Evolutionary conservation across 805 yeast genomes (phyloP).

Genomic region (Candida rishiriensis): DNA sequence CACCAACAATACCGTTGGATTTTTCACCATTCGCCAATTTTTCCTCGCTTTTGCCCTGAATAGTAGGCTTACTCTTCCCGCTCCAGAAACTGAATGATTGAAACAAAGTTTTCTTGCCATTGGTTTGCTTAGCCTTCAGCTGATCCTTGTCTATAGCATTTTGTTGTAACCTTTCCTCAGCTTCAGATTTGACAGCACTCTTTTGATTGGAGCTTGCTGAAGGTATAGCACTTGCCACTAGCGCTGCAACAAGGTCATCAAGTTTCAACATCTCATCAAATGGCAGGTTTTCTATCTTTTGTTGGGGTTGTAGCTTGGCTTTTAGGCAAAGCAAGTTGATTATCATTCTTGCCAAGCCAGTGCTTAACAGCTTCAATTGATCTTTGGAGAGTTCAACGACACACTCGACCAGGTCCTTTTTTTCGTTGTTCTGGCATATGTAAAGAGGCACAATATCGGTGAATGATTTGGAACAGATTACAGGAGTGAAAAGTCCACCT

Average conservation of each 20-base stretch:
- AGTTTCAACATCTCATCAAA: conserved; percentile 17
- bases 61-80: neutral
- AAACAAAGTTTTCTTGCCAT: neutral
- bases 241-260: conserved; percentile 12
- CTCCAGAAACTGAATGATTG: neutral
- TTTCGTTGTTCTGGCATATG: conserved; percentile 4
- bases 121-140: neutral
- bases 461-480: conserved; percentile 4
- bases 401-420: conserved; percentile 3
- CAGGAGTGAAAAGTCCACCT: conserved; percentile 5
- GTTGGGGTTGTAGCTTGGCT: conserved; percentile 1
- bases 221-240: conserved; percentile 4
- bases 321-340: conserved; percentile 15
- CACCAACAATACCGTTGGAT: neutral
- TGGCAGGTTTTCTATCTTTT: neutral
- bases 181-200: neutral
- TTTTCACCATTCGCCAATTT: neutral
- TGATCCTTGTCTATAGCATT: neutral
- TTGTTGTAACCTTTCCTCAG: neutral
- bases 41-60: neutral
- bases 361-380: conserved; percentile 14
- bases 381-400: conserved; percentile 14
- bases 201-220: neutral
- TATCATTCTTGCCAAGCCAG: conserved; percentile 17
- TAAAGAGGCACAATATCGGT: conserved; percentile 7